Evolutionary conservation across 805 yeast species (phyloP).

Genomic region (Saccharomycopsis babjevae): DNA sequence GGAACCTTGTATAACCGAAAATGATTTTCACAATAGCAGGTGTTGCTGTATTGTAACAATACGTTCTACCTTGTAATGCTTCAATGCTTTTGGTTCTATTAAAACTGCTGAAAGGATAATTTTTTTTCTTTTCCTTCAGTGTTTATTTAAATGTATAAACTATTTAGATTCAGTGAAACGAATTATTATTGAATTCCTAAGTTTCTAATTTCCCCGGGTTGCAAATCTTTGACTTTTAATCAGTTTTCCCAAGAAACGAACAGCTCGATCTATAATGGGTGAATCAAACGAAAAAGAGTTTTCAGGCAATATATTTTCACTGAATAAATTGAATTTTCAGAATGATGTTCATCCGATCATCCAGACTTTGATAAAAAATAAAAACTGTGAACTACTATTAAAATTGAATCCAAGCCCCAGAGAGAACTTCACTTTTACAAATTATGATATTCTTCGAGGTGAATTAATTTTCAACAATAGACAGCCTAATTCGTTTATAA

Average conservation of each 20-base stretch:
- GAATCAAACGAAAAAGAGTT: not conserved
- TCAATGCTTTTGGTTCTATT: no score
- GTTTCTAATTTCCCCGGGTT: not conserved
- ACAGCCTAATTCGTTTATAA: not conserved
- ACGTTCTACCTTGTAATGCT: no score
- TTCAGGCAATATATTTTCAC: not conserved
- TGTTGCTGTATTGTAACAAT: no score
- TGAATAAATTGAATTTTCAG: not conserved
- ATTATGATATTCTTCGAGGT: conserved; percentile 10
- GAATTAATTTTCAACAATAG: not conserved
- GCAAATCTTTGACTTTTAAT: not conserved
- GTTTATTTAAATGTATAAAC: no score
- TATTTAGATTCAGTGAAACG: no score
- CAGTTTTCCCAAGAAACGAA: not conserved
- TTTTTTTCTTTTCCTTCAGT: no score
- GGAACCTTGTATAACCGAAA: no score
- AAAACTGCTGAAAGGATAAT: no score
- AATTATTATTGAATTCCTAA: no score
- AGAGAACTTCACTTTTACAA: conserved; percentile 5
- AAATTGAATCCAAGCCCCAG: not conserved
- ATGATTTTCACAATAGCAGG: no score
- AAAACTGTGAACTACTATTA: conserved; percentile 1
- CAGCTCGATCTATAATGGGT: not conserved
- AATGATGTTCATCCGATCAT: not conserved
- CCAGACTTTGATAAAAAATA: not conserved